Percentiles rank a stretch among this genome's conserved stretches.
These are phyloP conservation scores for Pseudocercospora macadamiae DNA, from an alignment of 2,329 filamentous ascomycete genomes.

Conservation along the genomic window DNA sequence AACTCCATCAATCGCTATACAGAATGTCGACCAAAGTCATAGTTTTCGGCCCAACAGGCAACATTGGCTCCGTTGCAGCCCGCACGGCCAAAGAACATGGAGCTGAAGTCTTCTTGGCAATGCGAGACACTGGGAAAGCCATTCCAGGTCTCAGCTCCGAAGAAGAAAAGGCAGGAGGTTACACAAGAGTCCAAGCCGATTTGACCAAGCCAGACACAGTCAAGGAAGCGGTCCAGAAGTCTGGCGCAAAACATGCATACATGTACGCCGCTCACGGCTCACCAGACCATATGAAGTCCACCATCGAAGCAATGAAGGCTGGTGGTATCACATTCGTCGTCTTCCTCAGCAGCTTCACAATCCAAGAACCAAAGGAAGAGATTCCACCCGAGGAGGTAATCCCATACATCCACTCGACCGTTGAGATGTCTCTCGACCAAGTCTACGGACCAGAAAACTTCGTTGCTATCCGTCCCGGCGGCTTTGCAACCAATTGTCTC, in stretches of 20 bases:
- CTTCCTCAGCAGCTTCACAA: conserved; percentile 48
- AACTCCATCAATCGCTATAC: not conserved
- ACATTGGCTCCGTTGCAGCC: conserved; percentile 48
- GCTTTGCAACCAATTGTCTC: conserved; percentile 50
- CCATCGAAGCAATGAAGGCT: conserved; percentile 48
- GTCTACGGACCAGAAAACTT: conserved; percentile 45
- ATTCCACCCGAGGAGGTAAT: conserved; percentile 41
- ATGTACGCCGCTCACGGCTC: conserved; percentile 46
- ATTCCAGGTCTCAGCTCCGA: conserved; percentile 42
- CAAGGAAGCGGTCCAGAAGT: conserved; percentile 43
- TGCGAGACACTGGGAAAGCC: conserved; percentile 51
- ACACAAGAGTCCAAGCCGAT: conserved; percentile 49
- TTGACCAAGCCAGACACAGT: conserved; percentile 48
- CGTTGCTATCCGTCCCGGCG: conserved; percentile 47
- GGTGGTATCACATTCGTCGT: conserved; percentile 52
- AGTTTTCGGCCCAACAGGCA: conserved; percentile 56
- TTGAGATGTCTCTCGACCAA: conserved; percentile 49
- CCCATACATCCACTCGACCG: conserved; percentile 47
- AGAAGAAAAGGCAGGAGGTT: conserved; percentile 37
- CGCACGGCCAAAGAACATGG: conserved; percentile 44
- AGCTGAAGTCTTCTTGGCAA: conserved; percentile 51
- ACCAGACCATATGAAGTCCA: conserved; percentile 45
- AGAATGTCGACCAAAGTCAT: conserved; percentile 38
- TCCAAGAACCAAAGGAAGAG: conserved; percentile 29
- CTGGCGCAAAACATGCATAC: conserved; percentile 53